Evolutionary conservation across 805 yeast species (phyloP).

Genomic region (Candida vaughaniae): DNA sequence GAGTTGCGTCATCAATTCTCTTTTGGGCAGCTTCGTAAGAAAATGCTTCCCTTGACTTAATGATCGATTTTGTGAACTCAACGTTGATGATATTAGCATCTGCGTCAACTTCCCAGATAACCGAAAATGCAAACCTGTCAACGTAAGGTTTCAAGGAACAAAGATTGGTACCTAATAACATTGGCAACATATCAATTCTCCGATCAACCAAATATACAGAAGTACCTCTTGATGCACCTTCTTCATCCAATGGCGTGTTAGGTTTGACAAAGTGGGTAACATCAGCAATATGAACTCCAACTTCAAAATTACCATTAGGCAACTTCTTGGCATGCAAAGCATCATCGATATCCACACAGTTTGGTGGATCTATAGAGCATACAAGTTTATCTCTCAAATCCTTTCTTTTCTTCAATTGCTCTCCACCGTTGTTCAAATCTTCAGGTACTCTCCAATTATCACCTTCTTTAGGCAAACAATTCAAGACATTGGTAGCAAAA

Average conservation of each 20-base stretch:
- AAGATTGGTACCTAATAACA: slow-evolving; percentile 89
- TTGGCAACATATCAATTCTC: slow-evolving; percentile 98
- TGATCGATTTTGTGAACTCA: slow-evolving; percentile 81
- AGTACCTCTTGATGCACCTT: slow-evolving; percentile 96
- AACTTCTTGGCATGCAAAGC: slow-evolving; percentile 85
- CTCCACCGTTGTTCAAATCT: slow-evolving; percentile 50
- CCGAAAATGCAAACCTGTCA: slow-evolving; percentile 94
- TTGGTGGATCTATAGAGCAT: slow-evolving; percentile 97
- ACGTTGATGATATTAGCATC: slow-evolving; percentile 82
- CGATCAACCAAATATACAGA: slow-evolving; percentile 96
- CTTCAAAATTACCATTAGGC: slow-evolving; percentile 93
- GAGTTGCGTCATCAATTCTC: slow-evolving; percentile 75
- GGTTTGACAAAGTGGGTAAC: slow-evolving; percentile 97
- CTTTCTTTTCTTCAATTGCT: slow-evolving; percentile 58
- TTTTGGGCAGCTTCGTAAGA: slow-evolving; percentile 91
- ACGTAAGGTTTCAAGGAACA: slow-evolving; percentile 95
- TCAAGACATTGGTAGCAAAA: slow-evolving; percentile 86
- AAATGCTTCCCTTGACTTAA: slow-evolving; percentile 89
- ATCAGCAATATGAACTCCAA: slow-evolving; percentile 99
- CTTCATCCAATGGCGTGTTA: slow-evolving; percentile 85
- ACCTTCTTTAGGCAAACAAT: slow-evolving; percentile 91
- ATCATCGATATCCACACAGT: slow-evolving; percentile 96
- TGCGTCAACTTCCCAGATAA: slow-evolving; percentile 89
- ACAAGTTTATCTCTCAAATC: slow-evolving; percentile 88
- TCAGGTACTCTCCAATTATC: slow-evolving; percentile 90